Percentiles rank a stretch among this genome's conserved stretches.
Evolutionary conservation across 495 filamentous ascomycete genomes (phyloP).

Genomic region (Pseudomonodictys pantanalensis): DNA sequence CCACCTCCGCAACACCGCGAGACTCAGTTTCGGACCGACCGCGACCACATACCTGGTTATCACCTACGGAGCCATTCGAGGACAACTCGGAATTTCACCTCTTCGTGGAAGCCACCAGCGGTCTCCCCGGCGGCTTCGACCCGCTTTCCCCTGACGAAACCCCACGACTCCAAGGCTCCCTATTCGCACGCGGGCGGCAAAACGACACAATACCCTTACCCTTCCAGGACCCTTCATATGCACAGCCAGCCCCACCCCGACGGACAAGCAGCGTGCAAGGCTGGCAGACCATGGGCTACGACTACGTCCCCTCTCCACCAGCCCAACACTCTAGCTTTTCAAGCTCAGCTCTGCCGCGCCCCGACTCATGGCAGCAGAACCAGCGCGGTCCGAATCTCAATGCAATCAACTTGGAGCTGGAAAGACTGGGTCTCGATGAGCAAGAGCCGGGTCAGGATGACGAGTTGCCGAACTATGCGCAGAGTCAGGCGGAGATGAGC

Average conservation of each 20-base stretch:
- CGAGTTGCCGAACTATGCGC: constrained; percentile 40
- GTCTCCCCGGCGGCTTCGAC: constrained; percentile 29
- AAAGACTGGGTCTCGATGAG: constrained; percentile 21
- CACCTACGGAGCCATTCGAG: constrained; percentile 25
- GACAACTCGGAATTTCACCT: constrained; percentile 38
- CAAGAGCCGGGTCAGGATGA: constrained; percentile 32
- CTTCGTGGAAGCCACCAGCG: constrained; percentile 40
- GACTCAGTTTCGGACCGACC: constrained; percentile 8
- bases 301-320: constrained; percentile 13
- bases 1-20: constrained; percentile 12
- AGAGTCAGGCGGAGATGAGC: constrained; percentile 40
- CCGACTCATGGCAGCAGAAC: constrained; percentile 1
- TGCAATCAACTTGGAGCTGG: constrained; percentile 26
- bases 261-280: too few species aligned
- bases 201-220: constrained; percentile 24
- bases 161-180: constrained; percentile 23
- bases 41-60: constrained; percentile 28
- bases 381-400: constrained; percentile 15
- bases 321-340: not conserved
- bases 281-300: constrained; percentile 20
- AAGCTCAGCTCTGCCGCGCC: constrained; percentile 11
- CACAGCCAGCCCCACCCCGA: not conserved
- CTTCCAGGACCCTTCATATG: not conserved
- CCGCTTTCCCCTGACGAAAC: constrained; percentile 16
- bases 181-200: constrained; percentile 17